Percentiles rank a stretch among this genome's conserved stretches.
These are phyloP conservation scores for Schizosaccharomyces lindneri DNA, from an alignment of 805 yeast species.

Conservation along the genomic window DNA sequence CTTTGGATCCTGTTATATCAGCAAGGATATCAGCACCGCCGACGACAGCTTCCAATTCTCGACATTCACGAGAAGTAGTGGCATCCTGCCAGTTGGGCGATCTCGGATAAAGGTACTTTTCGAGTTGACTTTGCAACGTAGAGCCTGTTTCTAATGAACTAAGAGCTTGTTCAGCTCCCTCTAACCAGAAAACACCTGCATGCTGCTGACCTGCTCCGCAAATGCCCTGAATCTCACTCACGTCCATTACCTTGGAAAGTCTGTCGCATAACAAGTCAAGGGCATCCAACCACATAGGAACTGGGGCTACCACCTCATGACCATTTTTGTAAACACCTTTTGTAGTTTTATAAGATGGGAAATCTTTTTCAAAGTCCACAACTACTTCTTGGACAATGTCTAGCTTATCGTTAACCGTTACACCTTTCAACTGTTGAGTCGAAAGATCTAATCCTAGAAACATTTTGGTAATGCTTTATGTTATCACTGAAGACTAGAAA, in stretches of 20 bases:
- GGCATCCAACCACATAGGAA: conserved; percentile 76
- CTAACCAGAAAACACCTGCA: conserved; percentile 66
- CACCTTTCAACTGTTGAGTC: conserved; percentile 66
- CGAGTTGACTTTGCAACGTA: conserved; percentile 22
- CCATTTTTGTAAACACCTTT: conserved; percentile 46
- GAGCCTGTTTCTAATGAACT: conserved; percentile 14
- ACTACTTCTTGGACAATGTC: conserved; percentile 29
- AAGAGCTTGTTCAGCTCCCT: conserved; percentile 21
- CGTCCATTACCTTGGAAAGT: conserved; percentile 29
- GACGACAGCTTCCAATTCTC: conserved; percentile 30
- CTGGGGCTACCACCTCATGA: conserved; percentile 53
- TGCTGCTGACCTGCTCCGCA: conserved; percentile 85
- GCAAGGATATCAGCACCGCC: conserved; percentile 43
- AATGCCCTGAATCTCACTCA: conserved; percentile 34
- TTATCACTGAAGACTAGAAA: not conserved
- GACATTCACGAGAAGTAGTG: conserved; percentile 48
- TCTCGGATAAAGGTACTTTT: conserved; percentile 25
- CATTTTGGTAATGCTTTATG: conserved; percentile 4
- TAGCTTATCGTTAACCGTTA: conserved; percentile 33
- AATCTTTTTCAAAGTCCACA: conserved; percentile 48
- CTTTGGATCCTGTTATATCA: conserved; percentile 53
- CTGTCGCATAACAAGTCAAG: conserved; percentile 33
- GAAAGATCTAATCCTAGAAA: conserved; percentile 66
- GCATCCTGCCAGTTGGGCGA: conserved; percentile 95
- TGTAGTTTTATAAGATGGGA: conserved; percentile 32